Evolutionary conservation across 495 filamentous ascomycete genomes (phyloP), one percentile per base, ranked within the genome.

Genomic region (Podospora appendiculata): DNA sequence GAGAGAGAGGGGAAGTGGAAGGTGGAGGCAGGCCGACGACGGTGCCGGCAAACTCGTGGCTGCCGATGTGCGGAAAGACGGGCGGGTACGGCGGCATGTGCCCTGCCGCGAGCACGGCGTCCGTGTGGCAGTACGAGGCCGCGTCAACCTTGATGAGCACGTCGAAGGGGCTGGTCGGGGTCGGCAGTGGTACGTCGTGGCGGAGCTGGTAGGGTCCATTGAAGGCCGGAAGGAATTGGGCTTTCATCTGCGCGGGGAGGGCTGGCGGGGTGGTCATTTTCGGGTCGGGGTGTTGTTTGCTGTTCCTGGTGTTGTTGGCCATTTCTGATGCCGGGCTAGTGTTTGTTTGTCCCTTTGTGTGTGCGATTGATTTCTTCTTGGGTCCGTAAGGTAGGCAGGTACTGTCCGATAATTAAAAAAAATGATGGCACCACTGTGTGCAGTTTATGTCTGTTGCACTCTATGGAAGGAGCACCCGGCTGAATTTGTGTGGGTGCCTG

Each of bases 111-210:
- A 69, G 62, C 11, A 71, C 68, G 32, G 49, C 55, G 50, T 71
- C 68, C 11, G 68, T 69, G 58, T 71, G 68, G 54, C 68, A 71
- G 56, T 71, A 71, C 10, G 66, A 69, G 5, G 68, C 68, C 3
- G 66, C 68, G 39, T 61, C 58, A 8, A 71, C 68, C 48, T 63
- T 62, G 56, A 71, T 58, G 3, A 71, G 58, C 10, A 71, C 42
- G 42, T 69, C 68, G 41, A 66, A 41, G n/a, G 66, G 60, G 0
- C 7, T 1, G 34, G 12, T 11, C 0, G 60, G 60, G 16, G 64
- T 47, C 10, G 61, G 41, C 33, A 49, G 48, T 2, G 25, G 25
- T 5, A 25, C 25, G 25, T 25, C 25, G 25, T 5, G 25, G 25
- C 25, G 25, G n/a, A 69, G 58, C 16, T 10, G n/a, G 55, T 69